Evolutionary conservation across 1,284 basidiomycete genomes (phyloP), one percentile per base, ranked within the genome.

Genomic region (Leucoagaricus sp.): DNA sequence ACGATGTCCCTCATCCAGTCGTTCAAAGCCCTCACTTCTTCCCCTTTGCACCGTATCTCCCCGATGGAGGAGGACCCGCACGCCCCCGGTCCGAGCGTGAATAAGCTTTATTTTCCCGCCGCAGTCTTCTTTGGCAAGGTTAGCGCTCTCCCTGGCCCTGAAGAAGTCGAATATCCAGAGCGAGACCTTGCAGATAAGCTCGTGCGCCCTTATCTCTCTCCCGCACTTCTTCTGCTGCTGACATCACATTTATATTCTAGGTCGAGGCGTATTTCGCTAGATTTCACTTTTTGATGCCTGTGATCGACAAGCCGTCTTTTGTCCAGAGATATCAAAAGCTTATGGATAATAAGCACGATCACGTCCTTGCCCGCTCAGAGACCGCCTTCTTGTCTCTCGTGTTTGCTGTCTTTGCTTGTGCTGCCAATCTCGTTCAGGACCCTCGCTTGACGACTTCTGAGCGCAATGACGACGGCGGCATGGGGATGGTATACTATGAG

Each of bases 1-100:
- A 93, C 93, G 9, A 89, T 95, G 85, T 91, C 92, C 8, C 81
- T 95, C 62, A 92, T 95, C 54, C 91, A 94, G 68, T 92, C 90
- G 4, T 94, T 95, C 75, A 85, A 84, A 57, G 83, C 86, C 44
- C 70, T 89, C 60, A 90, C 89, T 17, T 80, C 87, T 12, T 84
- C 85, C 23, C 87, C 89, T 4, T 72, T 88, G n/a, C 82, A 86
- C 67, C 86, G 87, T 54, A 80, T 88, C 52, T 91, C 89, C 10
- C 89, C 89, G 38, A 87, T 87, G 85, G 89, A 90, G 62, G 89
- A 91, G 63, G 89, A 92, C 66, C 85, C 89, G 44, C 81, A 80
- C 49, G 85, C 84, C 21, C 87, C 89, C 28, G 85, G 86, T 10
- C 86, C 87, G 23, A 90, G 82, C 64, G 84, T 83, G 46, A 89